Conservation (phyloP, 2,329 filamentous ascomycete genomes). For the Elsinoe perseae region DNA sequence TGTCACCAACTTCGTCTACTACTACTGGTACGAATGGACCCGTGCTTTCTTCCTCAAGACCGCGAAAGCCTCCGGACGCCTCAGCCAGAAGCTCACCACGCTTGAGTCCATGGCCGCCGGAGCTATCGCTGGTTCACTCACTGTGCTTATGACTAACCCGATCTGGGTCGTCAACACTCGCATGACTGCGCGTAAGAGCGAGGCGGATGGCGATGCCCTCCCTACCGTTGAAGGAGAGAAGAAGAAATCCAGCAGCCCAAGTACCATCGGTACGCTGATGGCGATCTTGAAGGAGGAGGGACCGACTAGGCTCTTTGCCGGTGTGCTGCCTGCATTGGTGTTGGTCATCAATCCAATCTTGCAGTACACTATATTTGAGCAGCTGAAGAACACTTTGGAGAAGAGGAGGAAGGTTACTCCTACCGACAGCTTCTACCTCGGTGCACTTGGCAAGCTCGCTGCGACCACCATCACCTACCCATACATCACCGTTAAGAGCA, state of each 20-base stretch:
- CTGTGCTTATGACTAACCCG: slow-evolving; percentile 92
- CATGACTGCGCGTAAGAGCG: slow-evolving; percentile 83
- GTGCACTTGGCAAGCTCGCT: slow-evolving; percentile 87
- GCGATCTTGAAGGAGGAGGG: slow-evolving; percentile 78
- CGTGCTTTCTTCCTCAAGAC: slow-evolving; percentile 52
- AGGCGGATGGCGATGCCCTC: slow-evolving; percentile 34
- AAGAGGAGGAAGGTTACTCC: slow-evolving; percentile 69
- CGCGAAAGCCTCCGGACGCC: slow-evolving; percentile 16
- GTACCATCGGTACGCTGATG: slow-evolving; percentile 73
- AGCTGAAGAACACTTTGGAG: slow-evolving; percentile 88
- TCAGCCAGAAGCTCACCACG: slow-evolving; percentile 60
- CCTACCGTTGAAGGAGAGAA: slow-evolving; percentile 35
- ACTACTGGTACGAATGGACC: slow-evolving; percentile 99
- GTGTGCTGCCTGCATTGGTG: slow-evolving; percentile 84
- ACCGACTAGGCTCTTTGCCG: slow-evolving; percentile 75
- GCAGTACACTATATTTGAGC: slow-evolving; percentile 98
- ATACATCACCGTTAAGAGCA: slow-evolving; percentile 97
- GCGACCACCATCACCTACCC: slow-evolving; percentile 93
- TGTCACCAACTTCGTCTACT: slow-evolving; percentile 99
- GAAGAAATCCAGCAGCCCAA: slow-evolving; percentile 50
- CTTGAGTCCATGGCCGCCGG: slow-evolving; percentile 92
- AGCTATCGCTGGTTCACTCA: slow-evolving; percentile 85
- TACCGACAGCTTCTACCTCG: slow-evolving; percentile 79
- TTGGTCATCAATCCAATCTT: slow-evolving; percentile 97
- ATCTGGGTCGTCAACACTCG: slow-evolving; percentile 99